Evolutionary conservation across 225 moss, liverwort and hornwort genomes (phyloP), one percentile per base, ranked within the genome.

Genomic region (Bryoerythrophyllum caledonicum): DNA sequence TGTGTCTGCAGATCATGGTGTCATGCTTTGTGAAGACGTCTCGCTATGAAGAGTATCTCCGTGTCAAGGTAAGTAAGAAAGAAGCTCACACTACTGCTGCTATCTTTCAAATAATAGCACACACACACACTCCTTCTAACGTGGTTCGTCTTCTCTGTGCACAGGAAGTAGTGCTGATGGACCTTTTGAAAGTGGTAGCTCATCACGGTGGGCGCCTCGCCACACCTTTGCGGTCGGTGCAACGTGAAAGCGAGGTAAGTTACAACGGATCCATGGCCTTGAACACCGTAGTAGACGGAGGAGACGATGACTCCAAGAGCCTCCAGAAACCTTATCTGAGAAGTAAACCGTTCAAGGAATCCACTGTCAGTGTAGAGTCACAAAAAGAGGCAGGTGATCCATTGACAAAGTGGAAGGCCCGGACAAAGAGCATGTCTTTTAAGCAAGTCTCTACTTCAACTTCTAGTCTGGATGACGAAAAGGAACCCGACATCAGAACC

Each of bases 11-110:
- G 93, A 90, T 93, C 63, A 67, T 93, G 86, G 86, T 91, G 55
- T 93, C 93, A 38, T 91, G 93, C 81, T 93, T 93, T 76, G 93
- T 93, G 41, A 93, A 93, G 73, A 91, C 93, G 10, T 85, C 91
- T 17, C 91, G 85, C 68, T 90, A 86, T 81, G 93, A 93, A 77
- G 93, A 93, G 73, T 93, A 93, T 76, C 79, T 93, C 48, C 88
- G 93, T 48, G 93, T 93, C 15, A 93, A 93, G 84, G 93, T 88
- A 72, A n/a, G 34, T 34, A 34, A 34, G 34, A 44, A 44, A 49
- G 19, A 82, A 56, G 54, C 3, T 55, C 49, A 41, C 16, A 30
- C 17, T 57, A 48, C 67, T 24, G 48, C 48, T 49, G 19, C 6
- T 46, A n/a, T 32, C 52, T 19, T 35, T 52, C n/a, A n/a, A n/a